Conservation (phyloP, 768 basidiomycete species). For the Calocybe gangraenosa region DNA sequence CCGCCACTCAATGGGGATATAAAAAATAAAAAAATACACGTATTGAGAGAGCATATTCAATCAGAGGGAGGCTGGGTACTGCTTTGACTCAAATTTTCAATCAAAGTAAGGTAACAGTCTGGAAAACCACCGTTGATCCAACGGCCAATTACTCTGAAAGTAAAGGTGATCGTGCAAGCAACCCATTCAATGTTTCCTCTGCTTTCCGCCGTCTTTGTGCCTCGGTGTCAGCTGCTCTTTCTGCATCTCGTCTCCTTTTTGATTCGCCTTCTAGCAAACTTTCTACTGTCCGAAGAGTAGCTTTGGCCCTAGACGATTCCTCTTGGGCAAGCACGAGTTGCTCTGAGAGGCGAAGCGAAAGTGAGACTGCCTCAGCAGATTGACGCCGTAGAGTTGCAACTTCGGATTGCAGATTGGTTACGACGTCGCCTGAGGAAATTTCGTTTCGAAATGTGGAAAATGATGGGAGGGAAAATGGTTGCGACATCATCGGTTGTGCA, state of each 20-base stretch:
- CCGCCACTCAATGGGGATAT: too few relatives aligned
- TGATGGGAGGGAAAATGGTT: slow-evolving; percentile 39
- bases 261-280: slow-evolving; percentile 58
- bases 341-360: slow-evolving; percentile 62
- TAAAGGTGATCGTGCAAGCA: slow-evolving; percentile 22
- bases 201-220: slow-evolving; percentile 38
- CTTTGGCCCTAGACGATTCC: slow-evolving; percentile 52
- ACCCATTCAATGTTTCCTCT: slow-evolving; percentile 44
- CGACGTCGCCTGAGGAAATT: slow-evolving; percentile 29
- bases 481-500: slow-evolving; percentile 22
- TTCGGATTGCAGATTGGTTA: slow-evolving; percentile 66
- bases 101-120: too few relatives aligned
- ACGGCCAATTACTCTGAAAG: too few relatives aligned
- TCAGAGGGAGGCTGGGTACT: too few relatives aligned
- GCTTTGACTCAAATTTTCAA: too few relatives aligned
- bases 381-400: slow-evolving; percentile 60
- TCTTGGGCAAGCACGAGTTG: slow-evolving; percentile 64
- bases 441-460: slow-evolving; percentile 31
- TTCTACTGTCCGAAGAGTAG: slow-evolving; percentile 52
- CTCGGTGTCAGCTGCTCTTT: slow-evolving; percentile 48
- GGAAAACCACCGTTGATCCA: too few relatives aligned
- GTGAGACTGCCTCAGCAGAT: slow-evolving; percentile 62
- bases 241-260: slow-evolving; percentile 53
- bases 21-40: too few relatives aligned
- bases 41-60: too few relatives aligned